Conservation (phyloP, 2,329 filamentous ascomycete genomes). For the Trichoderma koningii region DNA sequence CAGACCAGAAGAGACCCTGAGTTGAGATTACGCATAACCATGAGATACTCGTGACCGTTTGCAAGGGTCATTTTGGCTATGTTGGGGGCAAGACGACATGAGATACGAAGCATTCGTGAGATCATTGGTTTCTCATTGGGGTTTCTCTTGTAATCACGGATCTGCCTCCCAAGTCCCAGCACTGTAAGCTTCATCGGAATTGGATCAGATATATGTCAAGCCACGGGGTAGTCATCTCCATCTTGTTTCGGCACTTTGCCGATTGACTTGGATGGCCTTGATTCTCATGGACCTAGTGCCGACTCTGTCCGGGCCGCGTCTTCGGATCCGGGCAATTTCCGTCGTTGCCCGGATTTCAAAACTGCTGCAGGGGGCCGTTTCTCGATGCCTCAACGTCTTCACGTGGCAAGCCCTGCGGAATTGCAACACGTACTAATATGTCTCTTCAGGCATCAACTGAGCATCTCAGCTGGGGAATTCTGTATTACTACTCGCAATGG, state of each 20-base stretch:
- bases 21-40: too few species aligned
- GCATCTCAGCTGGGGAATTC: neutral
- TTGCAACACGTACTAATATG: too few species aligned
- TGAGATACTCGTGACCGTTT: too few species aligned
- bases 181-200: neutral
- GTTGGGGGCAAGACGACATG: too few species aligned
- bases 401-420: neutral
- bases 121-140: too few species aligned
- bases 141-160: neutral
- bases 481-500: too few species aligned
- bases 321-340: slow-evolving; percentile 1
- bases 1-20: neutral
- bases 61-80: too few species aligned
- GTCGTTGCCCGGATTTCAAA: neutral
- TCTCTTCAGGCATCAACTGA: neutral
- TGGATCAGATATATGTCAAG: neutral
- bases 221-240: neutral
- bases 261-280: neutral
- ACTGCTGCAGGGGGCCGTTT: neutral
- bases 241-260: neutral
- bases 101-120: too few species aligned
- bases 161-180: neutral
- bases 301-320: neutral
- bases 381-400: neutral
- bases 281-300: neutral